phyloP scores from a whole-genome alignment of 257 asterid genomes.

The Rhazya stricta region DNA sequence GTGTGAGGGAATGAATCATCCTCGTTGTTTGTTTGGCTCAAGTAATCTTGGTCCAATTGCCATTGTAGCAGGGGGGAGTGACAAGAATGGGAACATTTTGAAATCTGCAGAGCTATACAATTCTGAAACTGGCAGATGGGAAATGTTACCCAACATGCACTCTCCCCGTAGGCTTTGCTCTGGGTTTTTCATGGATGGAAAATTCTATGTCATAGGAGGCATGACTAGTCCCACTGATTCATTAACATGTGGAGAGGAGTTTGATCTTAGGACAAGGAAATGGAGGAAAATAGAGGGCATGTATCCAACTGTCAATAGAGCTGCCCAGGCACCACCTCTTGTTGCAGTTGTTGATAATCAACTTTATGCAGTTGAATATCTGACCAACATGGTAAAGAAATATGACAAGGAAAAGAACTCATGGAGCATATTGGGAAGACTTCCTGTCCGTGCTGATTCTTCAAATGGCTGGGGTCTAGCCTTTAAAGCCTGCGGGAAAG shows the following conservation, averaged over 20 bases:
- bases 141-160: conserved; percentile 73
- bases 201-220: conserved; percentile 82
- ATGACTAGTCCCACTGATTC: conserved; percentile 68
- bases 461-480: conserved; percentile 96
- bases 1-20: conserved; percentile 64
- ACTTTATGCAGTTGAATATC: conserved; percentile 72
- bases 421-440: conserved; percentile 74
- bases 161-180: conserved; percentile 75
- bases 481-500: conserved; percentile 65
- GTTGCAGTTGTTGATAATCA: conserved; percentile 76
- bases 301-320: conserved; percentile 75
- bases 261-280: conserved; percentile 57
- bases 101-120: conserved; percentile 77
- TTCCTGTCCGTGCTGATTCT: conserved; percentile 79
- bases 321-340: conserved; percentile 92
- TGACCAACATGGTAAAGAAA: conserved; percentile 76
- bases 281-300: conserved; percentile 76
- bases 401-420: conserved; percentile 51
- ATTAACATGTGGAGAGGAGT: conserved; percentile 77
- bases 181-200: conserved; percentile 77
- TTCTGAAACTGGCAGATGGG: conserved; percentile 69
- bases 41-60: conserved; percentile 65
- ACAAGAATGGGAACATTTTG: conserved; percentile 60
- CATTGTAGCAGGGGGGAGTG: conserved; percentile 76
- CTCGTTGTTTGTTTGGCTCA: conserved; percentile 83